Base-by-base conservation (phyloP, 257 asterid genomes). In the Ocimum tenuiflorum region DNA sequence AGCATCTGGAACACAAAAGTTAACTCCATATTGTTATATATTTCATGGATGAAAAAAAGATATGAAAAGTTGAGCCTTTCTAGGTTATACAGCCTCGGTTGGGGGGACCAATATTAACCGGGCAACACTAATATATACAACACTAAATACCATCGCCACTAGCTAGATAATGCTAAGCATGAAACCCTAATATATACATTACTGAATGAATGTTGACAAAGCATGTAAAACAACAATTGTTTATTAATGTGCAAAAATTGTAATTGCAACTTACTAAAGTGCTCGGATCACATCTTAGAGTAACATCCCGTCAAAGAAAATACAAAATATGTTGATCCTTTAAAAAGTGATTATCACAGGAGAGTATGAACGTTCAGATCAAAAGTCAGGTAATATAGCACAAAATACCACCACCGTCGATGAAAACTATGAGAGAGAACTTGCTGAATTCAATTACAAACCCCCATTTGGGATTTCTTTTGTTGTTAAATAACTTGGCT, bases 1-100 rank as follows among this genome's bases (percentile, higher is more conserved):
- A 69, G 97, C 97, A 83, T 90, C 99, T 90, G 99, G 50, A 45
- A 63, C n/a, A 63, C 60, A 70, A 33, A 39, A 8, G 35, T 3
- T 13, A 0, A 45, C 10, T 36, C 42, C 15, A n/a, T n/a, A n/a
- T n/a, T n/a, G n/a, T n/a, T n/a, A n/a, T n/a, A n/a, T n/a, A 41
- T 29, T 13, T 52, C 66, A 31, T 14, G 38, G 36, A 23, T 41
- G 17, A 29, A 38, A 39, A 23, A 22, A 60, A 18, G 6, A 11
- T 12, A 24, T 57, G n/a, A 31, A 39, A 18, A 24, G 4, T 1
- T 1, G 31, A 4, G 31, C 1, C 12, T 7, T 6, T 49, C 20
- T 10, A 54, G 52, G 27, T 46, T 45, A 43, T n/a, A n/a, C n/a
- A n/a, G n/a, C n/a, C n/a, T n/a, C n/a, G n/a, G n/a, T n/a, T n/a